Percentiles rank a stretch among this genome's conserved stretches.
These are phyloP conservation scores for Alloascoidea africana DNA, from an alignment of 805 yeast species.

Conservation along the genomic window DNA sequence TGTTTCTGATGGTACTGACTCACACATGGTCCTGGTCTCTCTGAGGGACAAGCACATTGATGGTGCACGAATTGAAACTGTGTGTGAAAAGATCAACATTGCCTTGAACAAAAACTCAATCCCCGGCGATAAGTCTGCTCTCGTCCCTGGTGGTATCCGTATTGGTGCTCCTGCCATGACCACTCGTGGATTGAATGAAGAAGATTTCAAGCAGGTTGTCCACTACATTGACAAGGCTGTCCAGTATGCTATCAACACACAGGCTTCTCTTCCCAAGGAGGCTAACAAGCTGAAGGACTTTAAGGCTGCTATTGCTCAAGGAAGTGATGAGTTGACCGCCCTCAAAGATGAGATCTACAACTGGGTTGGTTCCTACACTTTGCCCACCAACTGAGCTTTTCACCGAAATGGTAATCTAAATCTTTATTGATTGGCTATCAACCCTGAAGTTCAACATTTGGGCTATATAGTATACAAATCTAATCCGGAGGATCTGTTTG, in stretches of 20 bases:
- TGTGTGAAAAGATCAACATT: slow-evolving; percentile 86
- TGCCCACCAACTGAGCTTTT: slow-evolving; percentile 15
- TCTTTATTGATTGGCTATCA: too few relatives aligned
- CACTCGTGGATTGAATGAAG: slow-evolving; percentile 87
- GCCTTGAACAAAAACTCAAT: slow-evolving; percentile 96
- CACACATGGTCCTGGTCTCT: slow-evolving; percentile 88
- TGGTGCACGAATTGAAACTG: slow-evolving; percentile 94
- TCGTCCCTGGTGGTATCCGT: slow-evolving; percentile 94
- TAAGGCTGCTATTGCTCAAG: slow-evolving; percentile 60
- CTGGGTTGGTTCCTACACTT: slow-evolving; percentile 88
- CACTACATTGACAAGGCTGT: slow-evolving; percentile 72
- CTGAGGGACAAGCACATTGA: slow-evolving; percentile 83
- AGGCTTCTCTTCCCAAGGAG: slow-evolving; percentile 70
- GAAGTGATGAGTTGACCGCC: slow-evolving; percentile 49
- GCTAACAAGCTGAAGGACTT: slow-evolving; percentile 94
- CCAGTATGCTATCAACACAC: slow-evolving; percentile 57
- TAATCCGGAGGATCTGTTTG: too few relatives aligned
- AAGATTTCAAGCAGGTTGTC: slow-evolving; percentile 70
- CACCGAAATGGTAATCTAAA: too few relatives aligned
- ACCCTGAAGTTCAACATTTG: too few relatives aligned
- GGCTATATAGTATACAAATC: too few relatives aligned
- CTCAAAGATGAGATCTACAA: slow-evolving; percentile 66
- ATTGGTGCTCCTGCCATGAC: slow-evolving; percentile 99
- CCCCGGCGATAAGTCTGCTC: slow-evolving; percentile 94
- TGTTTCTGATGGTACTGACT: slow-evolving; percentile 92